Evolutionary conservation across 139 green algal genomes (phyloP), one percentile per base, ranked within the genome.

Genomic region (Coelastrella sp.): DNA sequence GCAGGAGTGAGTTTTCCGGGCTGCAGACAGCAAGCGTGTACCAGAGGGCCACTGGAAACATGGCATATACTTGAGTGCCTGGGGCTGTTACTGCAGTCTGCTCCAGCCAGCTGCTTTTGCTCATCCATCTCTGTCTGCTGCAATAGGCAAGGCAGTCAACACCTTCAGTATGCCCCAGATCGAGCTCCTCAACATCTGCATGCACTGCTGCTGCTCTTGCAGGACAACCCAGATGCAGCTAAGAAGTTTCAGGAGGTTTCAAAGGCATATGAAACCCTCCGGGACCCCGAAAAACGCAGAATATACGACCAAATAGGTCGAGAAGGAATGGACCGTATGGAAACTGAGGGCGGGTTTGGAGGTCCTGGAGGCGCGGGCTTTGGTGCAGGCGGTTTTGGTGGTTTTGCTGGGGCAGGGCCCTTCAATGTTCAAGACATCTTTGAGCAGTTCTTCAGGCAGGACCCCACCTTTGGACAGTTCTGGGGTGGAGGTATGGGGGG

Each of bases 191-290:
- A 72, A 1, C 63, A 14, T 78, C n/a, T 25, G 74, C 74, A 66
- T 22, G 49, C 35, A 49, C 35, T 49, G 35, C 35, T 49, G 35
- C 7, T 19, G 7, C 25, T 57, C 20, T 17, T 70, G 22, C 93
- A 98, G 96, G 96, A 94, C 17, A 94, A 99, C 90, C 90, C 95
- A 0, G 93, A 96, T 70, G 96, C 97, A 6, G 94, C 94, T 4
- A 90, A 93, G 9, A 96, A 96, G 83, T 99, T 99, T 78, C 96
- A 98, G 85, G 97, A 99, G 90, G 92, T 96, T 4, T 94, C 96
- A 63, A 97, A 97, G 81, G 97, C 97, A 8, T 99, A 99, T 79
- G 96, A 99, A 90, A 96, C 95, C 7, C 93, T 99, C 78, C 87
- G 95, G 5, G 97, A 99, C 86, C 92, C 95, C 0, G 93, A 98